Conservation (phyloP, 441 rosid genomes). For the Raphanus hybrid region DNA sequence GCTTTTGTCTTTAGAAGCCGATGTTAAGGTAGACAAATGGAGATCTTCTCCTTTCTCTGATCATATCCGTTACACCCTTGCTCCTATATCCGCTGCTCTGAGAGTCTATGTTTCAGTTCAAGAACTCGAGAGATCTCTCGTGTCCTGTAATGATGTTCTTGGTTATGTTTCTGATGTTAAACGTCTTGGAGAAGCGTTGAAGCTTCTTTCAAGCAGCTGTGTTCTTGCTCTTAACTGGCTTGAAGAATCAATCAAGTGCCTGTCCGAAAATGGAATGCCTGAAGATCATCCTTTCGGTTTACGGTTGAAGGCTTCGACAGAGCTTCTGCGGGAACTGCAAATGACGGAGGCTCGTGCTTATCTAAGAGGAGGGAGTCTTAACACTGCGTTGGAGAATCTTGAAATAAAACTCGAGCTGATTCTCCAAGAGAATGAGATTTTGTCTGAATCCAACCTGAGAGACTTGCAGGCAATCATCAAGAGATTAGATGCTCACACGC, state of each 20-base stretch:
- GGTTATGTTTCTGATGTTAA: conserved; percentile 54
- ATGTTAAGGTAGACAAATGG: conserved; percentile 44
- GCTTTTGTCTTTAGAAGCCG: conserved; percentile 7
- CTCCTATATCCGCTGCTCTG: conserved; percentile 63
- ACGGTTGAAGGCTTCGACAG: conserved; percentile 49
- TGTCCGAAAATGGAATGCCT: conserved; percentile 53
- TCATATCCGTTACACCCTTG: conserved; percentile 57
- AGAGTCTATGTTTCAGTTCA: conserved; percentile 51
- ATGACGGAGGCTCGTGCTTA: conserved; percentile 44
- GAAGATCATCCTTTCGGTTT: conserved; percentile 43
- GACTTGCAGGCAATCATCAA: conserved; percentile 55
- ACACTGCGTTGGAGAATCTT: conserved; percentile 52
- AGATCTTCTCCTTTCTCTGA: conserved; percentile 51
- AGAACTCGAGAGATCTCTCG: conserved; percentile 55
- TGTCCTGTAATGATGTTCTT: conserved; percentile 38
- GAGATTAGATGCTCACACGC: conserved; percentile 45
- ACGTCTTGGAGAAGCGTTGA: conserved; percentile 63
- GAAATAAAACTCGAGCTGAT: conserved; percentile 55
- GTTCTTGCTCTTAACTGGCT: conserved; percentile 75
- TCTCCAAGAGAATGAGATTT: conserved; percentile 44
- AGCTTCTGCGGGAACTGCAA: conserved; percentile 52
- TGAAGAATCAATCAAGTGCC: conserved; percentile 53
- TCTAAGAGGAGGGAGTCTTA: conserved; percentile 53
- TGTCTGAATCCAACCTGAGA: conserved; percentile 34
- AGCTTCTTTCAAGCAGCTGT: conserved; percentile 67